Conservation (phyloP, 768 basidiomycete species). For the Boletus subcaerulescens region DNA sequence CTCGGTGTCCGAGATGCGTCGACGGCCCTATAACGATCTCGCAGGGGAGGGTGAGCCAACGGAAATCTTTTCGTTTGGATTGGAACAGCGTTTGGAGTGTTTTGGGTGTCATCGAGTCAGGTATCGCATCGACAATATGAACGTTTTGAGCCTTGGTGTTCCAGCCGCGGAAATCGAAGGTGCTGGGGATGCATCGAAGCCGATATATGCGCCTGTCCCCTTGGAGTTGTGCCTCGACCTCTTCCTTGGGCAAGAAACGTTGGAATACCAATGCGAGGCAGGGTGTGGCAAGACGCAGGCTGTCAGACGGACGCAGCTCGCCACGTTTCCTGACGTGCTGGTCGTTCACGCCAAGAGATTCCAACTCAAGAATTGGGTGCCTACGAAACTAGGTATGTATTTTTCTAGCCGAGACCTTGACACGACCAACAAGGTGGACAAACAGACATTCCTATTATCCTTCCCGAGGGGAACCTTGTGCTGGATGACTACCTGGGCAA, state of each 20-base stretch:
- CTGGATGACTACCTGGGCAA: conserved; percentile 65
- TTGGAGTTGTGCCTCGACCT: conserved; percentile 61
- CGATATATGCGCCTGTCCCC: conserved; percentile 57
- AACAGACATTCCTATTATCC: conserved; percentile 78
- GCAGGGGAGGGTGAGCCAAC: conserved; percentile 56
- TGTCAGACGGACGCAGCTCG: conserved; percentile 67
- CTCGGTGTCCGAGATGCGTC: neutral
- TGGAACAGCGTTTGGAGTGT: conserved; percentile 89
- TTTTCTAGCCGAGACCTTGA: neutral
- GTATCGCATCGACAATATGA: conserved; percentile 73
- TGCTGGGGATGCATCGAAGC: conserved; percentile 37
- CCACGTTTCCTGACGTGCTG: conserved; percentile 85
- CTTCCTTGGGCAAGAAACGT: conserved; percentile 48
- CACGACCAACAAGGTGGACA: neutral
- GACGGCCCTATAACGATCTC: neutral
- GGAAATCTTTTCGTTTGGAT: conserved; percentile 70
- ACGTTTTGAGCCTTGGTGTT: conserved; percentile 78
- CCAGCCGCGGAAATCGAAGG: conserved; percentile 48
- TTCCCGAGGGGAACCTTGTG: conserved; percentile 60
- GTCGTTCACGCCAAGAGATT: conserved; percentile 93
- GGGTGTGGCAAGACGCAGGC: conserved; percentile 72
- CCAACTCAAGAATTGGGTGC: conserved; percentile 95
- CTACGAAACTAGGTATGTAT: conserved; percentile 79
- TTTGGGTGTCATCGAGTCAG: conserved; percentile 72
- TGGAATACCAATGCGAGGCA: conserved; percentile 79